Evolutionary conservation across 2,329 filamentous ascomycete genomes (phyloP).

Genomic region (Cladophialophora chaetospira): DNA sequence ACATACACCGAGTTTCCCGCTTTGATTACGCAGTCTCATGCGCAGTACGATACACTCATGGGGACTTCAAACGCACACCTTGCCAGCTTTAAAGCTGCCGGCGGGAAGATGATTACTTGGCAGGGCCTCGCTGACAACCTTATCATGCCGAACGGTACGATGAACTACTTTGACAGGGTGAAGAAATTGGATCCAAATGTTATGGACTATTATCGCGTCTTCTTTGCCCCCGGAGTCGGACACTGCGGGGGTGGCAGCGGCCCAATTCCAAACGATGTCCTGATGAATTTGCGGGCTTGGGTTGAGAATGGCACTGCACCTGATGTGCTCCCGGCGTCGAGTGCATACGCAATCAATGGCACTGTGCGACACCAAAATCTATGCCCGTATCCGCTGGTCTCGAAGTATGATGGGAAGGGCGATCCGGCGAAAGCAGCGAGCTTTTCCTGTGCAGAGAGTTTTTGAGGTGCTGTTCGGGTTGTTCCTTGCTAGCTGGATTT

Average conservation of each 20-base stretch:
- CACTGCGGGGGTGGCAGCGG: slow-evolving; percentile 30
- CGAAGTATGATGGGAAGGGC: slow-evolving; percentile 5
- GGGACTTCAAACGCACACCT: slow-evolving; percentile 43
- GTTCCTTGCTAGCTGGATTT: slow-evolving; percentile 21
- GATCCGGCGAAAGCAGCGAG: slow-evolving; percentile 6
- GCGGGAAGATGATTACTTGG: slow-evolving; percentile 49
- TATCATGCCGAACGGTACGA: slow-evolving; percentile 36
- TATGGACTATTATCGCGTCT: slow-evolving; percentile 37
- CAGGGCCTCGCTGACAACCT: slow-evolving; percentile 45
- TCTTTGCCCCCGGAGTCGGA: slow-evolving; percentile 10
- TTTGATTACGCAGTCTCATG: slow-evolving; percentile 48
- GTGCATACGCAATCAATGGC: background rate
- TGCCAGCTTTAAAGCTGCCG: slow-evolving; percentile 44
- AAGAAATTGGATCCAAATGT: background rate
- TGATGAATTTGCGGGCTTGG: slow-evolving; percentile 44
- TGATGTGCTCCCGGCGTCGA: slow-evolving; percentile 3
- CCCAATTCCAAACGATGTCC: slow-evolving; percentile 34
- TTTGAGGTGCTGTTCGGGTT: slow-evolving; percentile 36
- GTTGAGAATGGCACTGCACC: slow-evolving; percentile 19
- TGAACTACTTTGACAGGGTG: background rate
- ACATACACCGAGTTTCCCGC: slow-evolving; percentile 6
- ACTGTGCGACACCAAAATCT: slow-evolving; percentile 3
- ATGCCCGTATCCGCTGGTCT: slow-evolving; percentile 11
- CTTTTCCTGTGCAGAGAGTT: slow-evolving; percentile 32
- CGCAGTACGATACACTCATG: slow-evolving; percentile 42